A percentile compares a stretch with the other conserved stretches of the same genome.
These are phyloP conservation scores for Podila minutissima DNA, from an alignment of 192 early-diverging fungal species.

Conservation along the genomic window DNA sequence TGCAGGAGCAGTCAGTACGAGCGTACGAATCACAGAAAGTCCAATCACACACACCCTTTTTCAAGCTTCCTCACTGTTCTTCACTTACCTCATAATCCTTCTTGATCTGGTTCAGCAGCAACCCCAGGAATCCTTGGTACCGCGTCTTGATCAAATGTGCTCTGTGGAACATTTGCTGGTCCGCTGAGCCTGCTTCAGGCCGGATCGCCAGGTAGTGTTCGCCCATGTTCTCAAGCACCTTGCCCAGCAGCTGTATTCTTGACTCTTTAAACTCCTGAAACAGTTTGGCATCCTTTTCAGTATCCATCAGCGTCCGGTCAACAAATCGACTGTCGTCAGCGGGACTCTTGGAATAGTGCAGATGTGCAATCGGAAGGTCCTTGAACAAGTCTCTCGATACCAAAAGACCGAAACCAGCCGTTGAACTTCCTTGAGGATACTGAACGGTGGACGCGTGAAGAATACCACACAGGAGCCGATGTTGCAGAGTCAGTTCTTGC, in stretches of 20 bases:
- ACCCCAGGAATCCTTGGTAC: neutral
- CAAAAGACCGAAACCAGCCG: neutral
- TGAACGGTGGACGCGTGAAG: neutral
- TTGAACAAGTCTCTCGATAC: constrained; percentile 7
- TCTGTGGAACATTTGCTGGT: neutral
- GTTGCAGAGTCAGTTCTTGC: constrained; percentile 32
- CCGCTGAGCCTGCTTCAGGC: neutral
- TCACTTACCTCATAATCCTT: constrained; percentile 6
- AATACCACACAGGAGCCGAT: constrained; percentile 11
- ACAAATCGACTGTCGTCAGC: neutral
- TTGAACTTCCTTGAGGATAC: neutral
- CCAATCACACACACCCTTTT: too few relatives aligned
- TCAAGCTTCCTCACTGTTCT: neutral
- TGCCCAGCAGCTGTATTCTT: constrained; percentile 16
- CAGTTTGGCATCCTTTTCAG: neutral
- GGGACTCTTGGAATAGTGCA: neutral
- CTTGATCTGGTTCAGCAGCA: constrained; percentile 2
- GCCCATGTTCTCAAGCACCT: constrained; percentile 33
- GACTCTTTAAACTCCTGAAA: constrained; percentile 21
- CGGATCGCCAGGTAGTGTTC: constrained; percentile 21
- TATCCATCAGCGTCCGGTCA: neutral
- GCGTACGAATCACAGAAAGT: too few relatives aligned
- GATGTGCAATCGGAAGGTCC: constrained; percentile 15
- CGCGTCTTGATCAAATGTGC: neutral
- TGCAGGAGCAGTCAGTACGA: too few relatives aligned